Base-by-base conservation (phyloP, 2,329 filamentous ascomycete genomes). In the Capronia epimyces region DNA sequence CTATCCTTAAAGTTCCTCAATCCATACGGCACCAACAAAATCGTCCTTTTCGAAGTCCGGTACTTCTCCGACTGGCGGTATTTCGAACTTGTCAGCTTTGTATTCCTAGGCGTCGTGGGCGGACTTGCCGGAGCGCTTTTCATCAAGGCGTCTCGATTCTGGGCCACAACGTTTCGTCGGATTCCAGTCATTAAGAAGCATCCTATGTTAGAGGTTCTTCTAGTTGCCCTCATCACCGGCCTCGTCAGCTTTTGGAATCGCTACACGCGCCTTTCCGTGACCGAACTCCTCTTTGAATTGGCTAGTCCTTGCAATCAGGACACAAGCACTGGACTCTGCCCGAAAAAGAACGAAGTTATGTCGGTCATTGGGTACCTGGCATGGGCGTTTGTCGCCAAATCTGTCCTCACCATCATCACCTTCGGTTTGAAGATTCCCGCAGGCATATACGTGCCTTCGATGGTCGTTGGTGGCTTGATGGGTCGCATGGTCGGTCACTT, bases 381-480 rank as follows among this genome's bases (percentile, higher is more conserved):
- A 10, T 69, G 83, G 15, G 91, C 91, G 0, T 93, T 97, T 58
- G 70, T 96, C 21, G 85, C 97, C 71, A 98, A 98, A 66, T 86
- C 88, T 0, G 75, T 91, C 40, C 71, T 98, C 36, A 97, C 93
- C 0, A 83, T 86, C 40, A 84, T 96, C 58, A 95, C 91, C 0
- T 97, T 97, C 69, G 91, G 91, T 21, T 90, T 96, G 65, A 97
- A 97, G 76, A 83, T 97, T 0, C 93, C 93, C 8, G 89, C 91
- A 1, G 93, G 93, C 57, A 96, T 98, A 60, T 98, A 98, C 62
- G 90, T 98, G 1, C 93, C 93, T 2, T 96, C 91, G 62, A 98
- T 98, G 93, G 93, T 97, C 22, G 89, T 97, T 15, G 93, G 93
- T 58, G 93, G 93, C 63, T 74, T 98, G 15, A 84, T 95, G 73